A percentile compares a stretch with the other conserved stretches of the same genome.
These are phyloP conservation scores for Lenwebbia sp. DNA, from an alignment of 345 rosid genomes.

Conservation along the genomic window DNA sequence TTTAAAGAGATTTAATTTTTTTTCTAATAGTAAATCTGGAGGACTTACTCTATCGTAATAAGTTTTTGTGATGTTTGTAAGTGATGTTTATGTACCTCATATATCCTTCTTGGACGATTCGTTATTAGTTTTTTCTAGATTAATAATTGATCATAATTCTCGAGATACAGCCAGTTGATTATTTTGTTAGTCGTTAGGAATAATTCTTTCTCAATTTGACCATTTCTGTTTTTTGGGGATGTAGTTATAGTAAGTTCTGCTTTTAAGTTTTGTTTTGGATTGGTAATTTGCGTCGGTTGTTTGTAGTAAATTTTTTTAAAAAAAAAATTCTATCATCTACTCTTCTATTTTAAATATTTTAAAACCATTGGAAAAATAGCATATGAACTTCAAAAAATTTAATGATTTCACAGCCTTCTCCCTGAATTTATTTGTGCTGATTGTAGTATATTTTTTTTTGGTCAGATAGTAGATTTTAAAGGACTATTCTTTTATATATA, in stretches of 20 bases:
- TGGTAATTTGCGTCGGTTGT: background rate
- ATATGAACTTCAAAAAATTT: background rate
- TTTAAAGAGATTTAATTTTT: background rate
- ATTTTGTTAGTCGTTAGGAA: fast-evolving
- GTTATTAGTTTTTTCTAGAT: background rate
- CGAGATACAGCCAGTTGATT: background rate
- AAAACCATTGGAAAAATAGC: background rate
- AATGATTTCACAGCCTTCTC: background rate
- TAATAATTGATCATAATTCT: background rate
- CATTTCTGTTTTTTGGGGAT: background rate
- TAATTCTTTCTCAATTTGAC: background rate
- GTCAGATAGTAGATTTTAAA: background rate
- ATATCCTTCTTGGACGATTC: background rate
- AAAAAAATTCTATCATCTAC: background rate
- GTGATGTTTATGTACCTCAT: background rate
- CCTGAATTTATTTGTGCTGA: background rate
- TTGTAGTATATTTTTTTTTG: background rate
- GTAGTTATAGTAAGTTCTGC: background rate
- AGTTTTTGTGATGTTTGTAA: background rate
- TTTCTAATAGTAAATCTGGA: background rate
- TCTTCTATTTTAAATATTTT: background rate
- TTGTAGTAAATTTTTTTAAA: too few species aligned
- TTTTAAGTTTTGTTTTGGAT: background rate
- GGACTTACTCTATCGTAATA: background rate
- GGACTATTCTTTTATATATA: background rate